These are phyloP conservation scores for Asclepias syriaca DNA, from an alignment of 257 asterid species.

Conservation along the genomic window DNA sequence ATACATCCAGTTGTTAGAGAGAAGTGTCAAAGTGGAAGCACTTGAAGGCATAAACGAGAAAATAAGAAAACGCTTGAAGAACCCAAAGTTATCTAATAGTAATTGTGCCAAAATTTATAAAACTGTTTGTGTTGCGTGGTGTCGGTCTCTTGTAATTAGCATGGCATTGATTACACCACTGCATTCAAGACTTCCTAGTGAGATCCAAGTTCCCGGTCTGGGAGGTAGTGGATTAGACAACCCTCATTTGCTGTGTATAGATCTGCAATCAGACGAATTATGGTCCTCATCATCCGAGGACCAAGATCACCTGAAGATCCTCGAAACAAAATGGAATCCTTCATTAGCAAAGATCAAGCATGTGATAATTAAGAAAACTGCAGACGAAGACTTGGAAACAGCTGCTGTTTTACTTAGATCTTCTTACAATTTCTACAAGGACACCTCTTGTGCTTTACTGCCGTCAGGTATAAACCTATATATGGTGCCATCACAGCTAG, in stretches of 20 bases:
- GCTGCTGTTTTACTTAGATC: slow-evolving; percentile 78
- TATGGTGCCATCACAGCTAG: slow-evolving; percentile 86
- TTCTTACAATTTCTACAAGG: slow-evolving; percentile 86
- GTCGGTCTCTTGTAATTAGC: slow-evolving; percentile 89
- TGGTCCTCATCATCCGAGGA: slow-evolving; percentile 87
- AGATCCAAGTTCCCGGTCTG: slow-evolving; percentile 44
- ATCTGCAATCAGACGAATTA: slow-evolving; percentile 79
- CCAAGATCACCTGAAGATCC: slow-evolving; percentile 57
- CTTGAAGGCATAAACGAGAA: slow-evolving; percentile 94
- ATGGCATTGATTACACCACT: slow-evolving; percentile 88
- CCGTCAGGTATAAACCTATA: slow-evolving; percentile 95
- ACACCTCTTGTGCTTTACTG: slow-evolving; percentile 87
- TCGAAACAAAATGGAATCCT: slow-evolving; percentile 82
- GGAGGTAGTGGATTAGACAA: slow-evolving; percentile 48
- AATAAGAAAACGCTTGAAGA: slow-evolving; percentile 91
- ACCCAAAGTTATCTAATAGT: slow-evolving; percentile 85
- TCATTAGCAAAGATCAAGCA: slow-evolving; percentile 72
- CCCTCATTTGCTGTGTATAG: slow-evolving; percentile 76
- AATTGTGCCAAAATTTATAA: slow-evolving; percentile 67
- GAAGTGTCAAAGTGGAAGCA: slow-evolving; percentile 67
- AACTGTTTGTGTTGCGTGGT: slow-evolving; percentile 95
- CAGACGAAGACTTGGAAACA: slow-evolving; percentile 91
- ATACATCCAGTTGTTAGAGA: slow-evolving; percentile 71
- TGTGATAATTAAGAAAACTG: slow-evolving; percentile 72
- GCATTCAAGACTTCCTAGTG: slow-evolving; percentile 67